Evolutionary conservation across 2,329 filamentous ascomycete genomes (phyloP), one percentile per base, ranked within the genome.

Genomic region (Tolypocladium amazonense): DNA sequence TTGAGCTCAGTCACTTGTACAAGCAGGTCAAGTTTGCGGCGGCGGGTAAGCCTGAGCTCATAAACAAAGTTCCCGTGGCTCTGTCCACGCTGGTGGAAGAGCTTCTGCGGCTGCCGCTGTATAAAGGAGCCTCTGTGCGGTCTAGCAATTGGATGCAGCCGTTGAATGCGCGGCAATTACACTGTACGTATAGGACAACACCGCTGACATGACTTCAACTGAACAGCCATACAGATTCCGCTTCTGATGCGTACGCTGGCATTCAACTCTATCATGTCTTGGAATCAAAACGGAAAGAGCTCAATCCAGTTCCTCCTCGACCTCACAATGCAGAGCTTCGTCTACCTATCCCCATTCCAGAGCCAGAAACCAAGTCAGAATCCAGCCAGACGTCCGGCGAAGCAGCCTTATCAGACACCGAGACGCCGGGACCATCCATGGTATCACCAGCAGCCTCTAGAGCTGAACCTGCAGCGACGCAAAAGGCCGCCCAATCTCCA

Each of bases 1-100:
- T 96, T 62, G 92, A 97, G 73, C 79, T 96, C 9, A 93, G 89
- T 70, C 88, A 96, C 69, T 74, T 96, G 30, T 88, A 92, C 72
- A 89, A 85, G 64, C 76, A 96, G 14, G 82, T 96, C 63, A 91
- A 86, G 62, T 87, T 85, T 68, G 84, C 82, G 0, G 73, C 76
- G 30, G 72, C 71, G 3, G 58, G 75, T 76, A 7, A 75, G 83
- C 43, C 79, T 77, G 5, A 70, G 77, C 3, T 70, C 80, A 83
- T 93, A 68, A 88, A 90, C 71, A 89, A 85, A 68, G 79, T 71
- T 57, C 74, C 85, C 7, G 86, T 93, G 12, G 78, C 81, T 2
- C 75, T 97, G 56, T 85, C 87, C 1, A 77, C 73, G 0, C 89
- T 93, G 69, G 87, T 92, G 0, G 72, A 88, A 63, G 82, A 91